Base-by-base conservation (phyloP, 2,329 filamentous ascomycete species). In the Colletotrichum brevisporum region DNA sequence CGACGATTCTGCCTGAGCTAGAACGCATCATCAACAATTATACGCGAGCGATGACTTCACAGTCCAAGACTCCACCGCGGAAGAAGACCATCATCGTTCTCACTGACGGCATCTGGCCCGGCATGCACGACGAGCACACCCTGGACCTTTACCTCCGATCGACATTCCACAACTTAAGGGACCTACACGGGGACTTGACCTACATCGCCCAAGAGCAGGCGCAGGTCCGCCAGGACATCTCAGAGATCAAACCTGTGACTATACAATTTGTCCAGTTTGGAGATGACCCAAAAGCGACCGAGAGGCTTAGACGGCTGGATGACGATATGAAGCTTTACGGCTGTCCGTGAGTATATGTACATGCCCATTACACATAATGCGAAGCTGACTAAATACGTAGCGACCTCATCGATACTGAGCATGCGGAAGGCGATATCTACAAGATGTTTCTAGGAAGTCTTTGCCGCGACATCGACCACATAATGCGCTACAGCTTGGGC, bases 241-340 rank as follows among this genome's bases (percentile, higher is more conserved):
- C 41, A 8, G 26, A 41, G 6, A 63, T 47, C 16, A 70, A 76
- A 5, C 75, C 74, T 8, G 69, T 78, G 2, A 76, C 73, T 16
- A 74, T 78, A 16, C 73, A 78, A 15, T 78, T 78, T 54, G 71
- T 79, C 6, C 73, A 72, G 16, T 78, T 78, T 27, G 77, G 76
- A 0, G 27, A 75, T 18, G 72, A 78, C 39, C 41, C 45, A 5
- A 56, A 69, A 1, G 77, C 73, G 2, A 72, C 54, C 0, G 41
- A 53, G 16, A 63, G 72, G 6, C 71, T 79, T 4, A 45, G 68
- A 15, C 65, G 65, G 13, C 56, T 76, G 5, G 57, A 67, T 6
- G 63, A 67, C 8, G 58, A 67, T 9, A 4, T 63, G 21, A 55
- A 12, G 2, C 5, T 6, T 4, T 18, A 63, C 4, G 64, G 58